Evolutionary conservation across 2,329 filamentous ascomycete species (phyloP).

Genomic region (Cylindrodendrum hubeiense): DNA sequence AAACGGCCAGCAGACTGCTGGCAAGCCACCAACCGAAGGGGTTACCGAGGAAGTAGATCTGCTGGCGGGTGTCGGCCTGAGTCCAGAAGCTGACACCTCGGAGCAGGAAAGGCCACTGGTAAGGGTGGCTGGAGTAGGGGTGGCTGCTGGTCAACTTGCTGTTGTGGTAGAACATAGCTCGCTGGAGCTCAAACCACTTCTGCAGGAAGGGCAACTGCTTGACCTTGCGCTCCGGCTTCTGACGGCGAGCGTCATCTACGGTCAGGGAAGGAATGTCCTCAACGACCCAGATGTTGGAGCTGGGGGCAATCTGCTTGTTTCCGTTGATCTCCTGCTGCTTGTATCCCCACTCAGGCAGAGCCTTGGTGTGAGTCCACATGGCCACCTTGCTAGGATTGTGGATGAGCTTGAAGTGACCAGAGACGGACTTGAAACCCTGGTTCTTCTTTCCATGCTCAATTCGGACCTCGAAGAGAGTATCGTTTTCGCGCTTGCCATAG

Average conservation of each 20-base stretch:
- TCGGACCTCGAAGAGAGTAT: conserved; percentile 92
- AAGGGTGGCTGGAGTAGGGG: conserved; percentile 93
- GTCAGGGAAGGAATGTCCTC: conserved; percentile 90
- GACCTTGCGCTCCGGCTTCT: conserved; percentile 81
- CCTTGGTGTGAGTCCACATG: conserved; percentile 98
- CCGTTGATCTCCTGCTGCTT: conserved; percentile 99
- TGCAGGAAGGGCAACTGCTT: conserved; percentile 89
- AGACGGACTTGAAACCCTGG: conserved; percentile 90
- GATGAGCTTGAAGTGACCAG: conserved; percentile 95
- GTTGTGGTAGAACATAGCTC: conserved; percentile 99
- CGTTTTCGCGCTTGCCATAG: conserved; percentile 80
- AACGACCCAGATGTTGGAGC: conserved; percentile 94
- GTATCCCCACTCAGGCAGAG: conserved; percentile 96
- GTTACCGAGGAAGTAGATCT: conserved; percentile 99
- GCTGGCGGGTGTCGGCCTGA: conserved; percentile 91
- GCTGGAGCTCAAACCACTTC: conserved; percentile 97
- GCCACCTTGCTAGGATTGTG: conserved; percentile 96
- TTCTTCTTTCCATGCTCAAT: conserved; percentile 86
- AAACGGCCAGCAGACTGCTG: conserved; percentile 92
- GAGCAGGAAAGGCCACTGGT: conserved; percentile 97
- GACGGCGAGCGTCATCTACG: conserved; percentile 77
- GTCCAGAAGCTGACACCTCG: conserved; percentile 99
- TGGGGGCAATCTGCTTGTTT: conserved; percentile 92
- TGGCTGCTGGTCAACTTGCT: conserved; percentile 97
- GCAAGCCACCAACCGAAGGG: conserved; percentile 98